A percentile compares a stretch with the other conserved stretches of the same genome.
phyloP scores from a whole-genome alignment of 208 protist genomes.

The Cochliopodium minus region DNA sequence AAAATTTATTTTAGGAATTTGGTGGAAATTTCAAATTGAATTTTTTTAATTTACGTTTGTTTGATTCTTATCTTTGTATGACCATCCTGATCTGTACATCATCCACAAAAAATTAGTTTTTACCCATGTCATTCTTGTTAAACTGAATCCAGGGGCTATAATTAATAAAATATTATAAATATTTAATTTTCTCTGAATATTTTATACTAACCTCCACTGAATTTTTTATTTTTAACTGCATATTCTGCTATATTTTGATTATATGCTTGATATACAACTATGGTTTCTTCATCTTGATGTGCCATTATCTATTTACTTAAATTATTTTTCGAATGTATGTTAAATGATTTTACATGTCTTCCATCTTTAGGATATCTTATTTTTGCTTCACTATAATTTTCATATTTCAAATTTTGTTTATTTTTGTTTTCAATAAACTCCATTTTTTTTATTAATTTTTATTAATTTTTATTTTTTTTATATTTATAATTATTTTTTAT shows the following conservation, averaged over 20 bases:
- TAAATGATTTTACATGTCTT: no score
- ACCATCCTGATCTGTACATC: not conserved
- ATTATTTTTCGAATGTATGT: not conserved
- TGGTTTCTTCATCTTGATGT: not conserved
- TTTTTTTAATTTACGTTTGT: not conserved
- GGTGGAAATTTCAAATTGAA: not conserved
- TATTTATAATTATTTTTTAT: no score
- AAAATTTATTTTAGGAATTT: not conserved
- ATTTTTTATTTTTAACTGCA: slow-evolving; percentile 1
- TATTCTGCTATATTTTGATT: not conserved
- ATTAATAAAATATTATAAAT: no score
- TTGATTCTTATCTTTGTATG: not conserved
- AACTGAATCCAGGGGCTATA: not conserved
- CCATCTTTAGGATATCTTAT: no score
- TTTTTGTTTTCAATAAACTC: no score
- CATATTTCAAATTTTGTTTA: no score
- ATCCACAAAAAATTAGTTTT: slow-evolving; percentile 9
- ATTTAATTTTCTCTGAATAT: no score
- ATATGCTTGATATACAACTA: slow-evolving; percentile 7
- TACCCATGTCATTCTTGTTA: not conserved
- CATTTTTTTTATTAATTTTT: no score
- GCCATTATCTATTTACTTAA: not conserved
- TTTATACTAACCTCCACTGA: not conserved
- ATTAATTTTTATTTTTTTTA: no score
- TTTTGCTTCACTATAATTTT: no score